Percentiles rank a stretch among this genome's conserved stretches.
Evolutionary conservation across 129 eudicot species (phyloP).

Genomic region (Escallonia herrerae): DNA sequence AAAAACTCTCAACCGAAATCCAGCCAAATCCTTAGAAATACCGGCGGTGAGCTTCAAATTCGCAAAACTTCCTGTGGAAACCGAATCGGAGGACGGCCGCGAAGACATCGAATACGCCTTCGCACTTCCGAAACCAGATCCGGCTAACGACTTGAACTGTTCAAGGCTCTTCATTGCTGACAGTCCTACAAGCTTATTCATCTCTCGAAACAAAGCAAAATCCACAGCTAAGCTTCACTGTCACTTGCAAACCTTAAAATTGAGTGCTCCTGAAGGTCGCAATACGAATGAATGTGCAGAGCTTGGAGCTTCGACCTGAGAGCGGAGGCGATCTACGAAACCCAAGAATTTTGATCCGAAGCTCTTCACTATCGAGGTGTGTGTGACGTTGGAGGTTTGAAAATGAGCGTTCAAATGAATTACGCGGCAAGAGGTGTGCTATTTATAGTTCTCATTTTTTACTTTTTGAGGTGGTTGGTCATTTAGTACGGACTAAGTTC

Average conservation of each 20-base stretch:
- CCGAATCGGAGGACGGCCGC: constrained; percentile 44
- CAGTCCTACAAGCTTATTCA: constrained; percentile 58
- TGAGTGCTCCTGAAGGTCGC: not conserved
- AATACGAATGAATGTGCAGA: not conserved
- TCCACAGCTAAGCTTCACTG: too few relatives aligned
- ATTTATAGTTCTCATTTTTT: not conserved
- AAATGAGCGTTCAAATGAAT: constrained; percentile 19
- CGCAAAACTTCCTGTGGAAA: constrained; percentile 76
- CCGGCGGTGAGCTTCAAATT: constrained; percentile 93
- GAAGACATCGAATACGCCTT: constrained; percentile 41
- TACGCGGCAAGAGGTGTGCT: constrained; percentile 22
- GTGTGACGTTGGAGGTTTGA: not conserved
- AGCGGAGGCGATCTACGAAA: constrained; percentile 2
- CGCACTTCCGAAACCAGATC: constrained; percentile 32
- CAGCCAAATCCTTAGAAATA: not conserved
- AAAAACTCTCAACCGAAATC: not conserved
- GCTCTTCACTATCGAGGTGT: not conserved
- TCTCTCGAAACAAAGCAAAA: too few relatives aligned
- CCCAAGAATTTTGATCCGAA: constrained; percentile 17
- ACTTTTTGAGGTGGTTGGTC: too few relatives aligned
- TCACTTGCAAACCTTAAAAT: constrained; percentile 1
- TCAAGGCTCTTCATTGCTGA: constrained; percentile 64
- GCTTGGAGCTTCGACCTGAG: not conserved
- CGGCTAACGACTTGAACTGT: constrained; percentile 51
- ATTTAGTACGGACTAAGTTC: too few relatives aligned